These are phyloP conservation scores for Lentinula detonsa DNA, from an alignment of 768 basidiomycete species.

Conservation along the genomic window DNA sequence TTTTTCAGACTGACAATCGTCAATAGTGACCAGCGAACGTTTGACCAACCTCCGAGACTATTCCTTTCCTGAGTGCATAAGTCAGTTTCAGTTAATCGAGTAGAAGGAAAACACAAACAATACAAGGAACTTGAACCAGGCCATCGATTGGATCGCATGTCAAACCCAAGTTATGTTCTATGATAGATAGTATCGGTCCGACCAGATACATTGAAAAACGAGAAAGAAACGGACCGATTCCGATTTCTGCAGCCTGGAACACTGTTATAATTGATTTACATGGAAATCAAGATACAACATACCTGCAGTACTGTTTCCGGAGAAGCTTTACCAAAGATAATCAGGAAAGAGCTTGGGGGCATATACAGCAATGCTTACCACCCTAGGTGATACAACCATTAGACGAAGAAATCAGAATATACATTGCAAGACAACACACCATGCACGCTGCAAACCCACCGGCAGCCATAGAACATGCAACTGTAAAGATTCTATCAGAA, in stretches of 20 bases:
- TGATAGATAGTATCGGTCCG: not conserved
- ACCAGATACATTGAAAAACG: not conserved
- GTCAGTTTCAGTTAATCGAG: not conserved
- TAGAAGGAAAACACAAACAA: constrained; percentile 44
- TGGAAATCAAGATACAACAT: constrained; percentile 6
- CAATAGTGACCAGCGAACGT: not conserved
- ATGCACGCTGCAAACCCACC: constrained; percentile 93
- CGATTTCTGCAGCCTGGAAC: constrained; percentile 77
- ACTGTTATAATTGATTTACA: not conserved
- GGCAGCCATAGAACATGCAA: constrained; percentile 94
- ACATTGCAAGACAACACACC: constrained; percentile 51
- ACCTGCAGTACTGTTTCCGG: constrained; percentile 81
- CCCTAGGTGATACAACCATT: not conserved
- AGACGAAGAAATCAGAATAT: not conserved
- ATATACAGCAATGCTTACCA: not conserved
- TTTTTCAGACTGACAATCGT: not conserved
- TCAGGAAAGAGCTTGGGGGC: not conserved
- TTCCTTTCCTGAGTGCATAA: constrained; percentile 58
- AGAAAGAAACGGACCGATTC: constrained; percentile 53
- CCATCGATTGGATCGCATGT: constrained; percentile 96
- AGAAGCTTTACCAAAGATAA: constrained; percentile 38
- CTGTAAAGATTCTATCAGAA: constrained; percentile 24
- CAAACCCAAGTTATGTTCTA: constrained; percentile 81
- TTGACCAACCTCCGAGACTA: constrained; percentile 64
- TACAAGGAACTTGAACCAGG: constrained; percentile 92